A percentile compares a stretch with the other conserved stretches of the same genome.
Conservation (phyloP, 1,284 basidiomycete species). For the Boletus semigastroideus region DNA sequence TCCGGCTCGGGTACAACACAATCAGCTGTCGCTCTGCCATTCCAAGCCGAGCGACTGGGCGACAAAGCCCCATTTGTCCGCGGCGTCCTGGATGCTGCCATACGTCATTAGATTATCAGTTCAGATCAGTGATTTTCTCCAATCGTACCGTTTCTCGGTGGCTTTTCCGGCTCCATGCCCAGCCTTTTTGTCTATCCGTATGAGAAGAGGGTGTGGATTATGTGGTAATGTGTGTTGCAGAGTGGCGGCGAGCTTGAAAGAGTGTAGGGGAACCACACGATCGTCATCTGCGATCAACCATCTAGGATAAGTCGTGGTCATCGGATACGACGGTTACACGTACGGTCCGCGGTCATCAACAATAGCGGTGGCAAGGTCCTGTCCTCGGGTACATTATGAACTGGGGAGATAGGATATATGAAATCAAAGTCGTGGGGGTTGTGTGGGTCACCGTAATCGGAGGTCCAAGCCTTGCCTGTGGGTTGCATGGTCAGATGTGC, state of each 20-base stretch:
- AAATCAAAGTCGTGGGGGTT: constrained; percentile 79
- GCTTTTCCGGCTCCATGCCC: constrained; percentile 82
- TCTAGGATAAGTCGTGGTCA: constrained; percentile 3
- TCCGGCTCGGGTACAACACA: not conserved
- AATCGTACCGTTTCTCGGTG: constrained; percentile 63
- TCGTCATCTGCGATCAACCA: constrained; percentile 67
- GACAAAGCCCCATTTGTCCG: constrained; percentile 76
- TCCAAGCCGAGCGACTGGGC: constrained; percentile 61
- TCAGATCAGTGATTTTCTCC: not conserved
- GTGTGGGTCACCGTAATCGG: constrained; percentile 82
- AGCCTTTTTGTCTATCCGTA: constrained; percentile 76
- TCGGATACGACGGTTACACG: constrained; percentile 28
- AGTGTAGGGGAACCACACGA: constrained; percentile 79
- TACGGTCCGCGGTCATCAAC: constrained; percentile 77
- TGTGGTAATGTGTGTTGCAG: constrained; percentile 63
- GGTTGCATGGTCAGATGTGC: constrained; percentile 9
- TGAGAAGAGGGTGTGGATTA: constrained; percentile 68
- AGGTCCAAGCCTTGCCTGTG: constrained; percentile 71
- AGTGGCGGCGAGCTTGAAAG: constrained; percentile 76
- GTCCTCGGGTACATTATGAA: constrained; percentile 70
- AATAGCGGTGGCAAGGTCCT: constrained; percentile 66
- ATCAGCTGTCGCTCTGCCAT: constrained; percentile 31
- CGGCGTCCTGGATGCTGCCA: constrained; percentile 67
- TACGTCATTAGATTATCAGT: constrained; percentile 11
- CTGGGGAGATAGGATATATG: constrained; percentile 73